Evolutionary conservation across 768 basidiomycete genomes (phyloP), one percentile per base, ranked within the genome.

Genomic region (Psilocybe cyanescens): DNA sequence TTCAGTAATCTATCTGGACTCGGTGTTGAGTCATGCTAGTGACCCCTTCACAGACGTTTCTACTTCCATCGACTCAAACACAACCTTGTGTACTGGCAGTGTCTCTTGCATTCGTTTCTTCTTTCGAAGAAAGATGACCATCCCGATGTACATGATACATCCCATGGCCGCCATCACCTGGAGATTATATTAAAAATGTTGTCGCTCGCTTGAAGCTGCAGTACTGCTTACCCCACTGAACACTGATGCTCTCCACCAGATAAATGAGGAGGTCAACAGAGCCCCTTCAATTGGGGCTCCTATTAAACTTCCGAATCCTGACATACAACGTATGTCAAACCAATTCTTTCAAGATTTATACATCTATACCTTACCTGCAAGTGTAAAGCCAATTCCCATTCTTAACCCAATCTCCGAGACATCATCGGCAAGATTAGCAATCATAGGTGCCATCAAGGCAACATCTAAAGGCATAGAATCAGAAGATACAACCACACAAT

Each of bases 371-470:
- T 24, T n/a, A 62, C 61, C 61, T 14, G 57, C 61, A 28, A 62
- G 51, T 5, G 51, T 62, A 33, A 62, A 62, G 31, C 61, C 44
- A 16, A 62, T 62, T 5, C 61, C 61, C 61, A 62, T 62, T 2
- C 61, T 50, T 51, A 62, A 9, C 11, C 61, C 61, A 44, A 62
- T 58, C 12, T 62, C 61, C 1, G 61, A 62, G 45, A 62, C 50
- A 11, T 62, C 41, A 16, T 62, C 61, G 7, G 61, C 56, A 9
- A 62, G 57, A 49, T 31, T 53, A 3, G 61, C 61, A 1, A 57
- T 56, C 61, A 62, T 62, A 17, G 61, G 61, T 5, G 61, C 61
- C 61, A 62, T 62, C 16, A 62, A 50, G 1, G 61, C 56, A 17
- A 62, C 52, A 16, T 58, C 61, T 62, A 17, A 7, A 11, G 9